Base-by-base conservation (phyloP, 2,329 filamentous ascomycete genomes). In the Pseudocercospora musae region DNA sequence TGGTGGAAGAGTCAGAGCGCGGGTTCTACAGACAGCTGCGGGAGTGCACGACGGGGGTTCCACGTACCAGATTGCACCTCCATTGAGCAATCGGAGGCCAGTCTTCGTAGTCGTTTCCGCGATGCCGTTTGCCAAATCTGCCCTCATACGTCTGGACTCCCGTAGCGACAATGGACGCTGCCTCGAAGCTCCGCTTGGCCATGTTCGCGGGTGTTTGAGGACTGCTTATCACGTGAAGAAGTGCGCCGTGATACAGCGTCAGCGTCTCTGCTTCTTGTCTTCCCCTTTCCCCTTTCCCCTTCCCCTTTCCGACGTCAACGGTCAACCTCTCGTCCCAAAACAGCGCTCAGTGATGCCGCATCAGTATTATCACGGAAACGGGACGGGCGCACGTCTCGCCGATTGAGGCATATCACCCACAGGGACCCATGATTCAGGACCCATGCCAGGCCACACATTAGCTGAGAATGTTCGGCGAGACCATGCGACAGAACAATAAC, bases 61-160 rank as follows among this genome's bases (percentile, higher is more conserved):
- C 53, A 69, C 72, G 55, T 65, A 75, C 73, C 67, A 80, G 69
- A 56, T 80, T 78, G 66, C 77, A 79, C 53, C 78, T 72, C 78
- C 78, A 79, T 54, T 60, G 59, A 23, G 73, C 73, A 20, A 78
- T 67, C 11, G 53, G 54, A 23, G 72, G 71, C 31, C 58, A 31
- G 13, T 66, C 61, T n/a, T 66, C 64, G 57, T 62, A 57, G 23
- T 73, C 70, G 56, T 58, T 60, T 21, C 44, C 57, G 57, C 66
- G 67, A 48, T 60, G 53, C 9, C 62, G 64, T 33, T 66, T 69
- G 57, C 71, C 70, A 55, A 73, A 73, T 50, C 72, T 70, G 15
- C 63, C 65, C 54, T 66, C 62, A 48, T 59, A 59, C 18, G 53
- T 62, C 59, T 71, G 70, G 56, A 66, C 67, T 33, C 72, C 71